phyloP scores from a whole-genome alignment of 768 basidiomycete species.

The Phylloporus sp. region DNA sequence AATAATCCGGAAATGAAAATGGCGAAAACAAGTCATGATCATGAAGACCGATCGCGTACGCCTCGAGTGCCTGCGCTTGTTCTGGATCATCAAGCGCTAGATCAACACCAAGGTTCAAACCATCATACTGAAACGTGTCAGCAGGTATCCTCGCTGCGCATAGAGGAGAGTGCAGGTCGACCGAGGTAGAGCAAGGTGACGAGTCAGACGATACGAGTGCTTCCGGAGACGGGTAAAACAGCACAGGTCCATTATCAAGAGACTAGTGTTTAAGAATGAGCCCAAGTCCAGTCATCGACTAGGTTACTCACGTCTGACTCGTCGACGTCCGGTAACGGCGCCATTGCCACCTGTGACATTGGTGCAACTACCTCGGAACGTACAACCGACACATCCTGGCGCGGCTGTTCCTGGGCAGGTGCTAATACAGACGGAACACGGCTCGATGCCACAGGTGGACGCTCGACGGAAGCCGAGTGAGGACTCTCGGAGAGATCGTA shows the following conservation, averaged over 20 bases:
- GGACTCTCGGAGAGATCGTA: conserved; percentile 10
- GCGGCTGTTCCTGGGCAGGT: not conserved
- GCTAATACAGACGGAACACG: conserved; percentile 17
- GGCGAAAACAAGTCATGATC: conserved; percentile 22
- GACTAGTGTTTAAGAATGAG: not conserved
- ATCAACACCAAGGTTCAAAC: conserved; percentile 3
- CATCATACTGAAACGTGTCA: conserved; percentile 2
- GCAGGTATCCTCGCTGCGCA: not conserved
- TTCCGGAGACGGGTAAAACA: conserved; percentile 4
- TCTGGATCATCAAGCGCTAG: conserved; percentile 18
- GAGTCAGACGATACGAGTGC: not conserved
- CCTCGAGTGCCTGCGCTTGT: conserved; percentile 26
- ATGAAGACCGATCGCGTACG: conserved; percentile 28
- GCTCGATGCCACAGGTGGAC: not conserved
- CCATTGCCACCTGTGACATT: not conserved
- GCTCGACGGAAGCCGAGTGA: conserved; percentile 1
- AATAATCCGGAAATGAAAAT: conserved; percentile 17
- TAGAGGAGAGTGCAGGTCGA: not conserved
- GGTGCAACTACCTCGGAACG: not conserved
- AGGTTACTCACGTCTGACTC: conserved; percentile 8
- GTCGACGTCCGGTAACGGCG: not conserved
- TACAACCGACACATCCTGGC: conserved; percentile 3
- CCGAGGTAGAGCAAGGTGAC: conserved; percentile 1
- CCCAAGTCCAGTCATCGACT: not conserved
- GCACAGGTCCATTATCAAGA: not conserved